phyloP scores from a whole-genome alignment of 768 basidiomycete genomes.

The Russula sp. region DNA sequence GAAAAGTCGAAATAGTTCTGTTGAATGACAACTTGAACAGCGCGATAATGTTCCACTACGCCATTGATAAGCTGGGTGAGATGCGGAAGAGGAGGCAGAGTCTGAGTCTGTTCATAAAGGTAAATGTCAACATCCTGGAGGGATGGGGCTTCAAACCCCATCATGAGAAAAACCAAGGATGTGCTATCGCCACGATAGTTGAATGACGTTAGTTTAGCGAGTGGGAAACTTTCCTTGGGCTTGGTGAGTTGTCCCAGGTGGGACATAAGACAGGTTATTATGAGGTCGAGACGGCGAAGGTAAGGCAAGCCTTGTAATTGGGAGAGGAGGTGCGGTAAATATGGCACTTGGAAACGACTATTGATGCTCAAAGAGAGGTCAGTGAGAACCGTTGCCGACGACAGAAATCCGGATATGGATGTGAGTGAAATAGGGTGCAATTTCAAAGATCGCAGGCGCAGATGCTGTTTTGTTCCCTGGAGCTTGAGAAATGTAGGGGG shows the following conservation, averaged over 20 bases:
- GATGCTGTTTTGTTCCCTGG: background rate
- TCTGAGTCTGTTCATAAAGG: accelerated
- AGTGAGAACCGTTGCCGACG: background rate
- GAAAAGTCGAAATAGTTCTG: accelerated
- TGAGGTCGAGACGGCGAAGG: background rate
- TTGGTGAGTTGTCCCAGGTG: no score
- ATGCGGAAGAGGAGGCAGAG: background rate
- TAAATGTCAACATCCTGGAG: background rate
- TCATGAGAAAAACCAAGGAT: background rate
- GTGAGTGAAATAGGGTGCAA: background rate
- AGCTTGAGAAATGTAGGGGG: background rate
- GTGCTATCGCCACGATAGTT: background rate
- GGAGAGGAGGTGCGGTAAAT: background rate
- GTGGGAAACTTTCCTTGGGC: background rate
- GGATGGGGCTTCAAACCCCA: background rate
- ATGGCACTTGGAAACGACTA: background rate
- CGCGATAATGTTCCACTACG: background rate
- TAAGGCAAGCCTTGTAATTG: background rate
- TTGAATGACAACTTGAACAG: background rate
- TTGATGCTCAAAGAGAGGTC: background rate
- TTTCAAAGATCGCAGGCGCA: background rate
- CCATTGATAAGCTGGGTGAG: background rate
- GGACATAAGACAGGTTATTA: no score
- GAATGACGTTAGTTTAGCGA: background rate
- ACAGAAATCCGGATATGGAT: background rate